These are phyloP conservation scores for Tylopilus felleus DNA, from an alignment of 768 basidiomycete species.

Conservation along the genomic window DNA sequence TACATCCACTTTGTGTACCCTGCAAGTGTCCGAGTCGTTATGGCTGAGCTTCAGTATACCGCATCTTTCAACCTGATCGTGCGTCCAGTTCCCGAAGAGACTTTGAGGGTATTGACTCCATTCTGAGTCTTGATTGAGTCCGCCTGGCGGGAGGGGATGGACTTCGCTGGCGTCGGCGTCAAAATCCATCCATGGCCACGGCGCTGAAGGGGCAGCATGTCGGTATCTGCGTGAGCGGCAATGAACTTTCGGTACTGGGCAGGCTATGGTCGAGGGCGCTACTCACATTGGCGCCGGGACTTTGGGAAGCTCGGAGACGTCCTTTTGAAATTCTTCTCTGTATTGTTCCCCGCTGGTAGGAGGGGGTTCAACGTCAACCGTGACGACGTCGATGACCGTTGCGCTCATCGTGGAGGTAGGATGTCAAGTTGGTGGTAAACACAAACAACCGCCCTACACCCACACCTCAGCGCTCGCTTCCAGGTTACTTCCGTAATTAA, in stretches of 20 bases:
- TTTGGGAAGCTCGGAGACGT: constrained; percentile 13
- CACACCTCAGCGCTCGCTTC: constrained; percentile 7
- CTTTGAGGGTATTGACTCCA: constrained; percentile 33
- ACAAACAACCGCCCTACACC: constrained; percentile 3
- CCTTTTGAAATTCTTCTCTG: constrained; percentile 6
- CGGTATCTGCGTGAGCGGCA: constrained; percentile 26
- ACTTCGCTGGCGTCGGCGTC: constrained; percentile 26
- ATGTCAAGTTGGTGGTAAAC: not conserved
- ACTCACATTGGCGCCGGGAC: constrained; percentile 30
- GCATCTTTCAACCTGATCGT: constrained; percentile 31
- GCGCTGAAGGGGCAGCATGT: constrained; percentile 40
- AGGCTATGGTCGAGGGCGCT: not conserved
- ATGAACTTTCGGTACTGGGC: not conserved
- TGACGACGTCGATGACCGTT: constrained; percentile 5
- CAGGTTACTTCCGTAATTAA: constrained; percentile 10
- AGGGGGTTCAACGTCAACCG: constrained; percentile 4
- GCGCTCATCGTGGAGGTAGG: constrained; percentile 13
- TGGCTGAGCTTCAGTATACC: constrained; percentile 19
- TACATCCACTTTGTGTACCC: constrained; percentile 27
- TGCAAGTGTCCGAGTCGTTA: constrained; percentile 12
- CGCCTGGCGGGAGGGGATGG: constrained; percentile 13
- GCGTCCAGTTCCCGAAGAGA: constrained; percentile 35
- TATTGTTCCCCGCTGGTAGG: not conserved
- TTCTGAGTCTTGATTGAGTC: constrained; percentile 2
- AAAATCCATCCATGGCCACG: constrained; percentile 43